Evolutionary conservation across 2,329 filamentous ascomycete species (phyloP), one percentile per base, ranked within the genome.

Genomic region (Mariannaea sp.): DNA sequence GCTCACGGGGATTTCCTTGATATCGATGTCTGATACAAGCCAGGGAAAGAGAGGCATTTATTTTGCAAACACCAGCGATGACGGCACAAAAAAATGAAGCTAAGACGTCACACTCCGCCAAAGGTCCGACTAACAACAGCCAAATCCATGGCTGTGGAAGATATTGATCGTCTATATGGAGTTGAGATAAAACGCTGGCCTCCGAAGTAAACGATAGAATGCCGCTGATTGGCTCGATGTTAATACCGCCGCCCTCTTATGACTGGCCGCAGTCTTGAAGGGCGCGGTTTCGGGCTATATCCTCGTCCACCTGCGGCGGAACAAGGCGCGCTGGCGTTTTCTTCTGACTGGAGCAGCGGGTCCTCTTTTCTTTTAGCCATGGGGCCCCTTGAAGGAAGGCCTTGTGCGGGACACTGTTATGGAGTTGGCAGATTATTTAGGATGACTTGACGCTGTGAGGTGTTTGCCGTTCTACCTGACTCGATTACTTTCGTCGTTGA

Each of bases 171-270:
- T n/a, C n/a, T n/a, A n/a, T n/a, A n/a, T n/a, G n/a, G n/a, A n/a
- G n/a, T n/a, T 5, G 22, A 24, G 22, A 13, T 32, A 32, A 32
- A 32, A 49, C 45, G 44, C 50, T 39, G 32, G 44, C 39, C 58
- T 54, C 61, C 62, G 64, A 65, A 55, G 54, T 65, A 65, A 59
- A 66, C 64, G 64, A 64, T 62, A 54, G 54, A 64, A 66, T 59
- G 55, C 27, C 33, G 17, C 56, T 65, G 56, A 64, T 62, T 65
- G 64, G 64, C 19, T 38, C n/a, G 36, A 9, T 29, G 35, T 27
- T 20, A 26, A 30, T 14, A 29, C 39, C n/a, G 50, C 42, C 35
- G 26, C 35, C 46, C 29, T 51, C 24, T 22, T 22, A 47, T 44
- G 35, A 52, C 46, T 49, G 48, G 48, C 35, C 24, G 17, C 10